Percentiles rank a stretch among this genome's conserved stretches.
These are phyloP conservation scores for Trifolium pratense DNA, from an alignment of 306 rosid genomes.

Conservation along the genomic window DNA sequence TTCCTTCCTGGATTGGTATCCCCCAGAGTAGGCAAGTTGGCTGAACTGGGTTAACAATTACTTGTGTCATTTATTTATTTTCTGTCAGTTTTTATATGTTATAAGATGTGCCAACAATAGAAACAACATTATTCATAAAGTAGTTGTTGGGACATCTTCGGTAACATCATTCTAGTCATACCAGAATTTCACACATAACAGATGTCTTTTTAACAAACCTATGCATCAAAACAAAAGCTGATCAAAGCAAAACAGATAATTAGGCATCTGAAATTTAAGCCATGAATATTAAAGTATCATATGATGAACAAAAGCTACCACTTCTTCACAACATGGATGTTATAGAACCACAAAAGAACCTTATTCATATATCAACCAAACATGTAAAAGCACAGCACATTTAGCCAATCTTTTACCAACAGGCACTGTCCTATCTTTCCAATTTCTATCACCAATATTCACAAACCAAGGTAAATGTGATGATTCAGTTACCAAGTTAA, in stretches of 20 bases:
- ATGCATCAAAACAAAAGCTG: conserved; percentile 31
- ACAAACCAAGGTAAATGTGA: conserved; percentile 73
- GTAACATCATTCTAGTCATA: too few species aligned
- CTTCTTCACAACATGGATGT: conserved; percentile 46
- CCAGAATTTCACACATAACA: background rate
- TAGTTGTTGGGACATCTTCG: too few species aligned
- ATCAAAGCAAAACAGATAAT: conserved; percentile 17
- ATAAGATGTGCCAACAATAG: too few species aligned
- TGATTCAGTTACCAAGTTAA: conserved; percentile 41
- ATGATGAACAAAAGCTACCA: conserved; percentile 49
- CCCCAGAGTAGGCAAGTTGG: too few species aligned
- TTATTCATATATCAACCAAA: conserved; percentile 64
- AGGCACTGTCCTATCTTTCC: conserved; percentile 78
- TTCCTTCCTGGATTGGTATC: too few species aligned
- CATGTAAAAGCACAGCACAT: conserved; percentile 75
- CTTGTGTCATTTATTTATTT: too few species aligned
- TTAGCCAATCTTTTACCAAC: conserved; percentile 84
- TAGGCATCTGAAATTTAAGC: background rate
- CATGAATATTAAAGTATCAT: conserved; percentile 58
- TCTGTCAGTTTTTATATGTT: too few species aligned
- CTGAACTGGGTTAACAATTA: too few species aligned
- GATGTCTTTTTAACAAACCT: conserved; percentile 23
- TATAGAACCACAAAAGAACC: conserved; percentile 45
- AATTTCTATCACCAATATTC: conserved; percentile 74
- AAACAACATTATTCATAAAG: too few species aligned